Evolutionary conservation across 192 early-diverging fungal species (phyloP), one percentile per base, ranked within the genome.

Genomic region (Anaeromyces robustus): DNA sequence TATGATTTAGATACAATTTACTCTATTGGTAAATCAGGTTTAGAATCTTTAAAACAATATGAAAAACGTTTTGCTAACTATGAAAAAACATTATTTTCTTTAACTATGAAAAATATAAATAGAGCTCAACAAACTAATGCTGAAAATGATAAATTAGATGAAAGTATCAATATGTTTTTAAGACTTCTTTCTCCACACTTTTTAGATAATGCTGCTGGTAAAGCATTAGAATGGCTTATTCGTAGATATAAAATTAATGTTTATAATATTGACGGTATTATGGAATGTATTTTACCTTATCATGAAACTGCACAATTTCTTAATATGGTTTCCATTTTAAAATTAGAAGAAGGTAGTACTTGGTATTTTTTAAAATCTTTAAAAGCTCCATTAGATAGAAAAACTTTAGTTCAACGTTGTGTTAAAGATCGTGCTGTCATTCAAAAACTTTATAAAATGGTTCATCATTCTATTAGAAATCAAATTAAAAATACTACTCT

Each of bases 161-260:
- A 89, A 77, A 91, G 88, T 82, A 92, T 99, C 79, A 80, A 84
- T 18, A 79, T 85, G 52, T 96, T 99, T 77, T 82, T 99, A 77
- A 86, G 86, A n/a, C 87, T 89, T 18, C 80, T 98, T 28, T 95
- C 94, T 12, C 95, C 94, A 13, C 92, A 95, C 83, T 95, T 96
- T 82, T 84, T 96, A 77, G 86, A 93, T n/a, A 90, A 92, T 80
- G 90, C 93, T n/a, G 87, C 95, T 1, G 92, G 94, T 80, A 96
- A 97, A 83, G 93, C 92, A 0, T 83, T 98, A 26, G 97, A 99
- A 84, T 99, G 96, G 94, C 88, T 99, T 37, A 86, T 98, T 22
- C 90, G 96, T 34, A 89, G 95, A 78, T 94, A 30, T 12, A 87
- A 83, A 77, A 94, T 99, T 82, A 86, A 99, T 80, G 94, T 95